A percentile compares a stretch with the other conserved stretches of the same genome.
phyloP scores from a whole-genome alignment of 305 asterid genomes.

The Galium porrigens region DNA sequence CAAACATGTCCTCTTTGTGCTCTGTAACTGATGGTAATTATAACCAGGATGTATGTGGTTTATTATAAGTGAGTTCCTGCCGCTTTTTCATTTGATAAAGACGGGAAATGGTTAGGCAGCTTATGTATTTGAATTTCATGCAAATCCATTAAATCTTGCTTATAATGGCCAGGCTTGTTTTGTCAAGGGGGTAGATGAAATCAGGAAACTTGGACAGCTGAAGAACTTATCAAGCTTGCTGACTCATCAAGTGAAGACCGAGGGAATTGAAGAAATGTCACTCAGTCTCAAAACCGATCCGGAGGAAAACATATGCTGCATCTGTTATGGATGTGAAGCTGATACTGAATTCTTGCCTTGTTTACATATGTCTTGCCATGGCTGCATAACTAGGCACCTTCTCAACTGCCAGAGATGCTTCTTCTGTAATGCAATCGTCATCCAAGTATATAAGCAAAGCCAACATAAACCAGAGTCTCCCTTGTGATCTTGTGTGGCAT shows the following conservation, averaged over 20 bases:
- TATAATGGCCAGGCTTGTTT: constrained; percentile 43
- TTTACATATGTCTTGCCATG: constrained; percentile 61
- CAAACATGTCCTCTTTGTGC: neutral
- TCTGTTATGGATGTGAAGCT: constrained; percentile 55
- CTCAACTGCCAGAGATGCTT: constrained; percentile 85
- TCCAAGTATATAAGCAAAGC: constrained; percentile 21
- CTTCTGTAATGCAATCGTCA: constrained; percentile 75
- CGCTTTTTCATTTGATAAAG: neutral
- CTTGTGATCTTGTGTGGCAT: neutral
- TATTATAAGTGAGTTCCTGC: neutral
- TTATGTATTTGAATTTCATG: neutral
- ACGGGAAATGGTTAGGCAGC: neutral
- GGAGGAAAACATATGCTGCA: constrained; percentile 64
- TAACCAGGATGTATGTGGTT: neutral
- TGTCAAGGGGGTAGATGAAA: constrained; percentile 42
- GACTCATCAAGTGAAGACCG: constrained; percentile 35
- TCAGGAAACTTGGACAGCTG: constrained; percentile 40
- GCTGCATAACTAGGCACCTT: constrained; percentile 88
- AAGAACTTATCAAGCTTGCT: constrained; percentile 55
- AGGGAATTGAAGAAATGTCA: constrained; percentile 29
- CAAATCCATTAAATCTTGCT: neutral
- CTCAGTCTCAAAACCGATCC: constrained; percentile 28
- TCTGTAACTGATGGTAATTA: neutral
- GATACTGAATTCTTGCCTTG: constrained; percentile 61
- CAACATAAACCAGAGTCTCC: constrained; percentile 14